These are phyloP conservation scores for Syzygium oleosum DNA, from an alignment of 345 rosid genomes.

Conservation along the genomic window DNA sequence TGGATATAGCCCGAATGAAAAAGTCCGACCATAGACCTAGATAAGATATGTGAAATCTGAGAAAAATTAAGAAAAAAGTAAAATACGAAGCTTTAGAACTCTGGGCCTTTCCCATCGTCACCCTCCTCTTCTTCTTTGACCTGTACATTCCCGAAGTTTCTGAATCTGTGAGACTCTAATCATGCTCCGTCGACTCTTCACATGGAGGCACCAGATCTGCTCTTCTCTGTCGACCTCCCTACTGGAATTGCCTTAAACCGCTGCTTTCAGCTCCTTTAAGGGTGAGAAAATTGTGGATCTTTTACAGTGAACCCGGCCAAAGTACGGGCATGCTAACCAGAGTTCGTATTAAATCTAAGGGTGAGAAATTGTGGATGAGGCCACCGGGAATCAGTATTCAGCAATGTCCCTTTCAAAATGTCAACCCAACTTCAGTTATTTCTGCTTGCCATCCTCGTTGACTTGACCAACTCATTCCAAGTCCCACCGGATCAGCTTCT, in stretches of 20 bases:
- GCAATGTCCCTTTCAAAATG: not conserved
- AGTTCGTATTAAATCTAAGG: not conserved
- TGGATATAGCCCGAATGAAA: fast-evolving
- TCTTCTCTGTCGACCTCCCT: not conserved
- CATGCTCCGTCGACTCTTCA: not conserved
- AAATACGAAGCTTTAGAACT: not conserved
- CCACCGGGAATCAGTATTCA: not conserved
- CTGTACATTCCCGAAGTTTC: not conserved
- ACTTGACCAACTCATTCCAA: not conserved
- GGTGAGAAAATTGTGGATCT: not conserved
- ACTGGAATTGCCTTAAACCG: not conserved
- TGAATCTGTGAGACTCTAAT: not conserved
- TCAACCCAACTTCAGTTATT: not conserved
- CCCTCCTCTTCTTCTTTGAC: not conserved
- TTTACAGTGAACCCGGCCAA: not conserved
- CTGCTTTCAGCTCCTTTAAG: not conserved
- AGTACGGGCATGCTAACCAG: not conserved
- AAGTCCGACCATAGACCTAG: fast-evolving
- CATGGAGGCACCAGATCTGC: fast-evolving
- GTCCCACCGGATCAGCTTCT: not conserved
- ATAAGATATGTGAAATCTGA: not conserved
- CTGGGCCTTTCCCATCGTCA: not conserved
- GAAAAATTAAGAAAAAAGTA: not conserved
- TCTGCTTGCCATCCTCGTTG: not conserved
- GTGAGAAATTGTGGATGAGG: not conserved